Conservation (phyloP, 495 filamentous ascomycete genomes). For the Neurospora terricola region DNA sequence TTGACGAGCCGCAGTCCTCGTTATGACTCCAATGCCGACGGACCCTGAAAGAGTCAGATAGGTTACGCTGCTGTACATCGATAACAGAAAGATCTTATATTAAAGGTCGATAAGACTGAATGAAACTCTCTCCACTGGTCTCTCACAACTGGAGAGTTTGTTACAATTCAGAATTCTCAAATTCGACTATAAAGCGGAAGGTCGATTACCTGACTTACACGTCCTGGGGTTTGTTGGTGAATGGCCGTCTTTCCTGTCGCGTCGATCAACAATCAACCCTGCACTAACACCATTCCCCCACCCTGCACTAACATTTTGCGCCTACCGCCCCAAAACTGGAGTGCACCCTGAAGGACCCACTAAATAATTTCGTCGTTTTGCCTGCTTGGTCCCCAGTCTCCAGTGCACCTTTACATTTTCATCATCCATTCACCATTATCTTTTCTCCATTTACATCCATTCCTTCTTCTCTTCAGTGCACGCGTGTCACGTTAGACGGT, state of each 20-base stretch:
- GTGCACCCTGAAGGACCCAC: background rate
- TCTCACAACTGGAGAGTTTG: background rate
- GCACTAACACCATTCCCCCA: background rate
- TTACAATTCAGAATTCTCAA: background rate
- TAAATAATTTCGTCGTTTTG: constrained; percentile 1
- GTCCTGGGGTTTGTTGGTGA: background rate
- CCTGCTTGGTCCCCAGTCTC: background rate
- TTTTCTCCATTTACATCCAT: background rate
- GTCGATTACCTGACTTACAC: background rate
- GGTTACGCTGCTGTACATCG: background rate
- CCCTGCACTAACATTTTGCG: background rate
- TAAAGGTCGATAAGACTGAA: background rate
- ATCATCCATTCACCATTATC: background rate
- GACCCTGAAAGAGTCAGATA: background rate
- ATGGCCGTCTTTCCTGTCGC: background rate
- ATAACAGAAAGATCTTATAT: background rate
- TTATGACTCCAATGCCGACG: background rate
- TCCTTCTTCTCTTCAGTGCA: background rate
- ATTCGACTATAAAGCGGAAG: background rate
- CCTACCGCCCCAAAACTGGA: background rate
- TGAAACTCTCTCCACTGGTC: background rate
- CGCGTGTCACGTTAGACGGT: background rate
- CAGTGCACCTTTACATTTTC: background rate
- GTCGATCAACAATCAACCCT: background rate
- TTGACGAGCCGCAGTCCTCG: background rate